phyloP scores from a whole-genome alignment of 2,329 filamentous ascomycete genomes.

The Cladosporium sp. region DNA sequence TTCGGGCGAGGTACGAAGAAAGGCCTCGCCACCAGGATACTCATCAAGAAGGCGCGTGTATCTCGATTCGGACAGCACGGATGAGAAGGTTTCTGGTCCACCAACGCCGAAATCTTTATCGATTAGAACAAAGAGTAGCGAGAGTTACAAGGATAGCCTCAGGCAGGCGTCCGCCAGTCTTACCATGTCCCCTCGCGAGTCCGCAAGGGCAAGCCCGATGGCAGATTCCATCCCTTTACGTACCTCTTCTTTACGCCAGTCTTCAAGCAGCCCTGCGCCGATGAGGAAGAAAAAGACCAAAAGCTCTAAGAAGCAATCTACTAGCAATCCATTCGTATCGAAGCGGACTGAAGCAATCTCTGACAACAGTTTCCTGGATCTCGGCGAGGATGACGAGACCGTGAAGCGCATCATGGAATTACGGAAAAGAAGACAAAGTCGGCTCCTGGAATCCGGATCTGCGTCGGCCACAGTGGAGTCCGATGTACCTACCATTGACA shows the following conservation, averaged over 20 bases:
- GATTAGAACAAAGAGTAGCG: conserved; percentile 10
- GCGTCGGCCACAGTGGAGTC: conserved; percentile 31
- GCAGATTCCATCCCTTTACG: conserved; percentile 31
- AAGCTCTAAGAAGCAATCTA: conserved; percentile 17
- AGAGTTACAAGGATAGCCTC: conserved; percentile 4
- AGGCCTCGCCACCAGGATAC: not conserved
- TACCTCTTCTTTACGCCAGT: conserved; percentile 31
- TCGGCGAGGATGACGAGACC: conserved; percentile 45
- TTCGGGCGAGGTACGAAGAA: conserved; percentile 2
- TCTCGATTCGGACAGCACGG: conserved; percentile 5
- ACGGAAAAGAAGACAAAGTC: conserved; percentile 53
- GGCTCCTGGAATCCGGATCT: conserved; percentile 46
- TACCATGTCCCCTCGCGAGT: conserved; percentile 12
- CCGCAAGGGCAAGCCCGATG: conserved; percentile 22
- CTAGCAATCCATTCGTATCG: conserved; percentile 4
- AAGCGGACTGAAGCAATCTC: conserved; percentile 25
- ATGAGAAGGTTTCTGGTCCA: not conserved
- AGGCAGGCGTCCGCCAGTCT: conserved; percentile 2
- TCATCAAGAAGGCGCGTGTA: conserved; percentile 1
- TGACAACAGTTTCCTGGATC: conserved; percentile 31
- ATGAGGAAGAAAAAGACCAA: conserved; percentile 23
- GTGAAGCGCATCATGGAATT: conserved; percentile 57
- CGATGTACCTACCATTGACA: not conserved
- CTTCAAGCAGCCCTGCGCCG: conserved; percentile 24
- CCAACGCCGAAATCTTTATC: conserved; percentile 6